A percentile compares a stretch with the other conserved stretches of the same genome.
Evolutionary conservation across 1,284 basidiomycete species (phyloP).

Genomic region (Boletus hoseneyae): DNA sequence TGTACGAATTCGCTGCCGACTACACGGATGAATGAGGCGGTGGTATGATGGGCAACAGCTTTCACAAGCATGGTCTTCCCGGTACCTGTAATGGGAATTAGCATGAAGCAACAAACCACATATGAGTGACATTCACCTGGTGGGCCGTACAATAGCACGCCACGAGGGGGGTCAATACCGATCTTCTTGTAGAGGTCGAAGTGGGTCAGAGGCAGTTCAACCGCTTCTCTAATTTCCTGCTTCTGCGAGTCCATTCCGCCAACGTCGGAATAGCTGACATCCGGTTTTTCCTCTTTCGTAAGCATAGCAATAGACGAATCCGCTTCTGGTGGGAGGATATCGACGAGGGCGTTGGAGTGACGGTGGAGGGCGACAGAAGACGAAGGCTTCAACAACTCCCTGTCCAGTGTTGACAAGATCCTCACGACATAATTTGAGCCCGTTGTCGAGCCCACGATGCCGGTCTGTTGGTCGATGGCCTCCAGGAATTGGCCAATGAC

Average conservation of each 20-base stretch:
- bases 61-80: conserved; percentile 99
- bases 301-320: conserved; percentile 97
- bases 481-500: conserved; percentile 99
- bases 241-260: conserved; percentile 99
- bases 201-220: conserved; percentile 96
- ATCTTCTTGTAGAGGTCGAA: conserved; percentile 99
- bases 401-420: conserved; percentile 95
- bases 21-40: conserved; percentile 96
- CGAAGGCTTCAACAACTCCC: conserved; percentile 95
- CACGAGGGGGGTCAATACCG: conserved; percentile 95
- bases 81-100: conserved; percentile 60
- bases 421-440: conserved; percentile 99
- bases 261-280: conserved; percentile 87
- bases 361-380: conserved; percentile 97
- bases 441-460: conserved; percentile 97
- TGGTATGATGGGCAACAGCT: conserved; percentile 96
- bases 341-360: conserved; percentile 98
- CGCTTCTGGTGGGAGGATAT: conserved; percentile 97
- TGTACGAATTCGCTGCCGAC: conserved; percentile 99
- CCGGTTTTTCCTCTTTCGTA: conserved; percentile 89
- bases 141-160: conserved; percentile 81
- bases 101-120: not conserved
- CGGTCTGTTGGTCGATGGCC: conserved; percentile 97
- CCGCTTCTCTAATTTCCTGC: conserved; percentile 98
- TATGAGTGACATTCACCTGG: conserved; percentile 48